Evolutionary conservation across 805 yeast species (phyloP).

Genomic region (Metschnikowia sp.): DNA sequence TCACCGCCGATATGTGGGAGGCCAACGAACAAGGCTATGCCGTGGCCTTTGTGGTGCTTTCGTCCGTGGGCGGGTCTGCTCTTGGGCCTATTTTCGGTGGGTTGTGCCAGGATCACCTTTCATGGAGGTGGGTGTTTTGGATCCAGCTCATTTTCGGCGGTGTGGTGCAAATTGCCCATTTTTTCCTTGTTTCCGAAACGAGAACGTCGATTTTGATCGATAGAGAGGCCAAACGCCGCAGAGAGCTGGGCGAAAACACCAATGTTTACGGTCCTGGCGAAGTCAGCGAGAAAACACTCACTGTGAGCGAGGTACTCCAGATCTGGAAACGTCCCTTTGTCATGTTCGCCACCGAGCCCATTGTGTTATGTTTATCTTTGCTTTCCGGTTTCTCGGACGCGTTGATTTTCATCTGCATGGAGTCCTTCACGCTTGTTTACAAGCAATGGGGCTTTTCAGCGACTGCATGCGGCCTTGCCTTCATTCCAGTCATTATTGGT

Average conservation of each 20-base stretch:
- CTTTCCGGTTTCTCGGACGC: conserved; percentile 42
- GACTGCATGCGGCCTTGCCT: conserved; percentile 29
- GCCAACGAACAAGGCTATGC: conserved; percentile 31
- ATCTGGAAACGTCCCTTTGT: conserved; percentile 40
- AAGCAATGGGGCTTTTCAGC: conserved; percentile 34
- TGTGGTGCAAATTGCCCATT: conserved; percentile 30
- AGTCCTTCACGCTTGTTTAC: conserved; percentile 32
- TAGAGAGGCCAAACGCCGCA: conserved; percentile 34
- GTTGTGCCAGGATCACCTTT: conserved; percentile 17
- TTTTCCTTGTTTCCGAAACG: conserved; percentile 35
- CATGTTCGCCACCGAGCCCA: conserved; percentile 38
- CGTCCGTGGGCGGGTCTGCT: conserved; percentile 30
- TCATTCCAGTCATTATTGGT: conserved; percentile 32
- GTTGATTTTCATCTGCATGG: conserved; percentile 38
- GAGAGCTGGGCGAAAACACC: conserved; percentile 29
- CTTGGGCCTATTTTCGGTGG: conserved; percentile 31
- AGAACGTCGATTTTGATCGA: conserved; percentile 32
- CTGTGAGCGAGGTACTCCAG: conserved; percentile 22
- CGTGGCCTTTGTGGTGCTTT: conserved; percentile 30
- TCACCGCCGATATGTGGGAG: conserved; percentile 35
- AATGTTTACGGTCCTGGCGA: conserved; percentile 37
- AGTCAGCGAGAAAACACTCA: conserved; percentile 18
- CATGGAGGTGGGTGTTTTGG: conserved; percentile 28
- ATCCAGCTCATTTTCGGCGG: conserved; percentile 36
- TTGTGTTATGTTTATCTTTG: conserved; percentile 35